Evolutionary conservation across 495 filamentous ascomycete genomes (phyloP).

Genomic region (Aspergillus sclerotioniger): DNA sequence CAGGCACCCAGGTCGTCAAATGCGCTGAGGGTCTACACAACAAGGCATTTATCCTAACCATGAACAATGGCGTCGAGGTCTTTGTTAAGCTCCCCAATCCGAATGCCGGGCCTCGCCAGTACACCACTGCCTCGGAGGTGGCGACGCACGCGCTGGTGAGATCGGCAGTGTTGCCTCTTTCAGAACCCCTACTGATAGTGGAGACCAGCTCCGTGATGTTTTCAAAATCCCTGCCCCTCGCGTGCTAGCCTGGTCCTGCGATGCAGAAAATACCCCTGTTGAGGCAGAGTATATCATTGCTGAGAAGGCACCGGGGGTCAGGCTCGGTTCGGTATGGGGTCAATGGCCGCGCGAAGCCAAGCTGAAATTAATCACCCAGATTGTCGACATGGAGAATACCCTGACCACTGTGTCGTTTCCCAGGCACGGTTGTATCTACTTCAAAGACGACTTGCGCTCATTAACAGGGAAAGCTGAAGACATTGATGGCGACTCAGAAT

Average conservation of each 20-base stretch:
- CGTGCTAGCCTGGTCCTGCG: constrained; percentile 33
- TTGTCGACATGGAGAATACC: constrained; percentile 40
- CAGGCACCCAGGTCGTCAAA: constrained; percentile 34
- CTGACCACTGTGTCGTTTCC: constrained; percentile 32
- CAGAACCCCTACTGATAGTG: background rate
- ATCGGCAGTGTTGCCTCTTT: constrained; percentile 3
- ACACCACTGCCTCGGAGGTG: constrained; percentile 30
- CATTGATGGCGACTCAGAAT: constrained; percentile 7
- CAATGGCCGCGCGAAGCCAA: constrained; percentile 31
- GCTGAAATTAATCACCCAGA: constrained; percentile 29
- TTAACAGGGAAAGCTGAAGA: constrained; percentile 23
- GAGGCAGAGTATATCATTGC: constrained; percentile 41
- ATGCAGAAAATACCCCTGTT: constrained; percentile 28
- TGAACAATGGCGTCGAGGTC: constrained; percentile 40
- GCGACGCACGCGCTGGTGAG: constrained; percentile 38
- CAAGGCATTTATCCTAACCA: constrained; percentile 35
- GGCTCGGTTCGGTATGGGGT: constrained; percentile 36
- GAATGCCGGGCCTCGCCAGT: constrained; percentile 30
- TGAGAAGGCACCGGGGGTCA: constrained; percentile 36
- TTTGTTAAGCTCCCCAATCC: constrained; percentile 38
- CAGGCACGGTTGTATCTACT: constrained; percentile 41
- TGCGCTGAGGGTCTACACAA: constrained; percentile 35
- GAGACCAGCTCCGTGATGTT: constrained; percentile 32
- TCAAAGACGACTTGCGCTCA: constrained; percentile 34
- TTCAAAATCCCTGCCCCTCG: constrained; percentile 34